Evolutionary conservation across 2,329 filamentous ascomycete genomes (phyloP).

Genomic region (Cladosporium phlei): DNA sequence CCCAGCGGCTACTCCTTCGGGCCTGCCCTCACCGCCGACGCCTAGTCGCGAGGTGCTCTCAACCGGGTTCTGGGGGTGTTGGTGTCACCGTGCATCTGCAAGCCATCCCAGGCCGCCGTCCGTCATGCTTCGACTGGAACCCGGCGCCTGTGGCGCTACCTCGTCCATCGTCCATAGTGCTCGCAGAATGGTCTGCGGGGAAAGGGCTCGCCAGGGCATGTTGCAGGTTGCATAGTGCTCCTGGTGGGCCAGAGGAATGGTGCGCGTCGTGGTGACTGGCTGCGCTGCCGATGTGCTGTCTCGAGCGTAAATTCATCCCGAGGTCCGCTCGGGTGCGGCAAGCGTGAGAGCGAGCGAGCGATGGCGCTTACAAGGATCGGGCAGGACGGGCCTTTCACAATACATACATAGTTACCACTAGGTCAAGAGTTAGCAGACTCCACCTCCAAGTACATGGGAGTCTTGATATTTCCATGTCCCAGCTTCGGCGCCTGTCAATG

Average conservation of each 20-base stretch:
- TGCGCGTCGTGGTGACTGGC: no score
- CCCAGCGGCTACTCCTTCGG: constrained; percentile 2
- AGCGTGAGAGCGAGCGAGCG: constrained; percentile 3
- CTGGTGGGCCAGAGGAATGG: no score
- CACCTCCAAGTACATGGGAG: no score
- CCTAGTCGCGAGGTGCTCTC: constrained; percentile 3
- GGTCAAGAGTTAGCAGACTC: no score
- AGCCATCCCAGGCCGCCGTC: constrained; percentile 4
- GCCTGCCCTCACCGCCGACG: constrained; percentile 8
- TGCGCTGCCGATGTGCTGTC: not conserved
- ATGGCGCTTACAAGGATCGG: constrained; percentile 10
- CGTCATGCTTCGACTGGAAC: not conserved
- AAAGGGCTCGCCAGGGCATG: not conserved
- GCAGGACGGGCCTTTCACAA: not conserved
- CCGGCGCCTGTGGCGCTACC: not conserved
- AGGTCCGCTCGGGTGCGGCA: constrained; percentile 7
- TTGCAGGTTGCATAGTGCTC: no score
- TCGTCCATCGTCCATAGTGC: constrained; percentile 6
- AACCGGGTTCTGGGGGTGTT: constrained; percentile 13
- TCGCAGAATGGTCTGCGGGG: constrained; percentile 9
- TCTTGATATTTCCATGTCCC: no score
- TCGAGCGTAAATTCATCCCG: constrained; percentile 3
- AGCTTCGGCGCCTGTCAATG: constrained; percentile 12
- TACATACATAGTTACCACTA: no score
- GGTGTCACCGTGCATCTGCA: constrained; percentile 10